A percentile compares a stretch with the other conserved stretches of the same genome.
Conservation (phyloP, 441 rosid genomes). For the Melastoma candidum region DNA sequence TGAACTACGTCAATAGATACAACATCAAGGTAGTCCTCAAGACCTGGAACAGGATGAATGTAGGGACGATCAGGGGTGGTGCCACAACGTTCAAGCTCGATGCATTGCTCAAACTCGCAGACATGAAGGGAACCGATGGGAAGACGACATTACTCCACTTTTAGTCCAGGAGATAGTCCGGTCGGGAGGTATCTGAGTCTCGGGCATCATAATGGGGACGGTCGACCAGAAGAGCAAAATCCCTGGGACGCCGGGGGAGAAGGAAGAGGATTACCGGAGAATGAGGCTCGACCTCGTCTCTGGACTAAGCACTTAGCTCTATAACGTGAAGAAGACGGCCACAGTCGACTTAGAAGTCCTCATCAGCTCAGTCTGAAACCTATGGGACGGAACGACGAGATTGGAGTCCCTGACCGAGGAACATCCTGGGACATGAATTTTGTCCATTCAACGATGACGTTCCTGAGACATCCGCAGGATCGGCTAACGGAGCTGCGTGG, state of each 20-base stretch:
- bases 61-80: slow-evolving; percentile 91
- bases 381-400: slow-evolving; percentile 54
- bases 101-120: slow-evolving; percentile 83
- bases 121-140: slow-evolving; percentile 88
- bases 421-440: slow-evolving; percentile 30
- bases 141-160: slow-evolving; percentile 86
- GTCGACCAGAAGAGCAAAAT: slow-evolving; percentile 49
- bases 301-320: slow-evolving; percentile 65
- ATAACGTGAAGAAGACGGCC: slow-evolving; percentile 90
- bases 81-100: slow-evolving; percentile 94
- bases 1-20: too few relatives aligned
- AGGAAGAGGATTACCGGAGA: slow-evolving; percentile 75
- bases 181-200: slow-evolving; percentile 76
- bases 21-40: slow-evolving; percentile 74
- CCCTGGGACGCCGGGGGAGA: slow-evolving; percentile 48
- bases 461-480: slow-evolving; percentile 48
- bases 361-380: slow-evolving; percentile 63
- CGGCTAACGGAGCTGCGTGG: slow-evolving; percentile 52
- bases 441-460: slow-evolving; percentile 47
- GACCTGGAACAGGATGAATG: slow-evolving; percentile 92
- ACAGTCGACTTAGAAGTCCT: slow-evolving; percentile 81
- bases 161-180: slow-evolving; percentile 81
- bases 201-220: slow-evolving; percentile 88
- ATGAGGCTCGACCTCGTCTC: slow-evolving; percentile 92
- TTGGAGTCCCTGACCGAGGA: slow-evolving; percentile 32